Percentiles rank a stretch among this genome's conserved stretches.
phyloP scores from a whole-genome alignment of 148 eudicot species.

The Silene uniflora region DNA sequence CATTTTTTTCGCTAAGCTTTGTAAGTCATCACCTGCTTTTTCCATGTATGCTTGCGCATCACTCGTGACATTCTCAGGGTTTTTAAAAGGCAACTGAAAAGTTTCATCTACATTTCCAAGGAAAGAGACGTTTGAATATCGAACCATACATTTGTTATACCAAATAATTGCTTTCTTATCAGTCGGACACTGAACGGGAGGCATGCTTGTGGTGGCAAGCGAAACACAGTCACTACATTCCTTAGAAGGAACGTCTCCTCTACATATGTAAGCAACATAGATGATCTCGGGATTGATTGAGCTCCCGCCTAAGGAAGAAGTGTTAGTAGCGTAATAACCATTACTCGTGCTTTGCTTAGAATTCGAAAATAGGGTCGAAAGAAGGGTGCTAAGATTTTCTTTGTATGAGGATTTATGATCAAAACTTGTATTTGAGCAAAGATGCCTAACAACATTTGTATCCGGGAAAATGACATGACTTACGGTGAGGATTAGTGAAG shows the following conservation, averaged over 20 bases:
- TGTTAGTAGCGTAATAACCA: conserved; percentile 16
- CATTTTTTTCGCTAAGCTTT: background rate
- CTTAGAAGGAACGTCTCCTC: conserved; percentile 3
- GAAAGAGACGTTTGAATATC: background rate
- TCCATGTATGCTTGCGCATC: background rate
- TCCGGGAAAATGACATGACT: too few relatives aligned
- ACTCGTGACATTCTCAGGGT: background rate
- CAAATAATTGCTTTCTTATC: conserved; percentile 18
- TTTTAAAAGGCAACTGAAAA: accelerated
- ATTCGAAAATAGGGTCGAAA: background rate
- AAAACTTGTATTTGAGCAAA: too few relatives aligned
- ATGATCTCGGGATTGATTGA: background rate
- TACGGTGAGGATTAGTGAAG: too few relatives aligned
- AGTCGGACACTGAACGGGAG: background rate
- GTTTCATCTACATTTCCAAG: conserved; percentile 3
- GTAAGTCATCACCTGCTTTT: background rate
- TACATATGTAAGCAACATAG: conserved; percentile 30
- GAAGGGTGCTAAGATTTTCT: too few relatives aligned
- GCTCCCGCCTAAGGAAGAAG: background rate
- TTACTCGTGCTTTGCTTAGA: background rate
- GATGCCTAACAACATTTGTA: too few relatives aligned
- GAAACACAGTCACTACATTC: conserved; percentile 20
- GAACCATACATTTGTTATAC: conserved; percentile 26
- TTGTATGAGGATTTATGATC: too few relatives aligned
- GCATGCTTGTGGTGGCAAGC: background rate